Percentiles rank a stretch among this genome's conserved stretches.
These are phyloP conservation scores for Chaetomium tenue DNA, from an alignment of 495 filamentous ascomycete genomes.

Conservation along the genomic window DNA sequence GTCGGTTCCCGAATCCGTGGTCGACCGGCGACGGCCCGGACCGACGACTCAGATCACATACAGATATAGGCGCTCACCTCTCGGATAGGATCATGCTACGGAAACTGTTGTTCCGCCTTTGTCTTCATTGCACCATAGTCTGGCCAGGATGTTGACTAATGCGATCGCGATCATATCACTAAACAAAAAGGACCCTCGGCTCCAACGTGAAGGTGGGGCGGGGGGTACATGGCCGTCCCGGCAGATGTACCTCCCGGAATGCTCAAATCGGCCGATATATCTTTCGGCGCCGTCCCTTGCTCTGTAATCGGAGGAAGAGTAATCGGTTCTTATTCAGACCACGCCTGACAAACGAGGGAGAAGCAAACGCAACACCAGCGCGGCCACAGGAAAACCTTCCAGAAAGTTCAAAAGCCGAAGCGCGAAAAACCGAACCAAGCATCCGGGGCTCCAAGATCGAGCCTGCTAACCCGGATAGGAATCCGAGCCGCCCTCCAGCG, in stretches of 20 bases:
- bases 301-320: too few relatives aligned
- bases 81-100: background rate
- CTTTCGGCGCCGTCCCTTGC: too few relatives aligned
- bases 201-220: background rate
- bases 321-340: background rate
- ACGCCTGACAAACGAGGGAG: background rate
- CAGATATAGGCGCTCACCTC: background rate
- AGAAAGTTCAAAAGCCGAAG: background rate
- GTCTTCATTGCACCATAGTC: background rate
- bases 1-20: background rate
- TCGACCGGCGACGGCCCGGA: background rate
- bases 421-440: background rate
- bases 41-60: background rate
- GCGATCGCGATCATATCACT: background rate
- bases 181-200: background rate
- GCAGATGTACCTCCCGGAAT: background rate
- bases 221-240: background rate
- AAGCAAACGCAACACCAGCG: too few relatives aligned
- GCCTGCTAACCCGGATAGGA: conserved; percentile 14
- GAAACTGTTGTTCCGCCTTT: background rate
- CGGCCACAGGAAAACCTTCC: background rate
- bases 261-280: background rate
- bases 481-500: background rate
- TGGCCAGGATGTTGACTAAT: conserved; percentile 1
- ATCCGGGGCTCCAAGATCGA: background rate